Conservation (phyloP, 2,329 filamentous ascomycete species). For the Fusarium compactum region DNA sequence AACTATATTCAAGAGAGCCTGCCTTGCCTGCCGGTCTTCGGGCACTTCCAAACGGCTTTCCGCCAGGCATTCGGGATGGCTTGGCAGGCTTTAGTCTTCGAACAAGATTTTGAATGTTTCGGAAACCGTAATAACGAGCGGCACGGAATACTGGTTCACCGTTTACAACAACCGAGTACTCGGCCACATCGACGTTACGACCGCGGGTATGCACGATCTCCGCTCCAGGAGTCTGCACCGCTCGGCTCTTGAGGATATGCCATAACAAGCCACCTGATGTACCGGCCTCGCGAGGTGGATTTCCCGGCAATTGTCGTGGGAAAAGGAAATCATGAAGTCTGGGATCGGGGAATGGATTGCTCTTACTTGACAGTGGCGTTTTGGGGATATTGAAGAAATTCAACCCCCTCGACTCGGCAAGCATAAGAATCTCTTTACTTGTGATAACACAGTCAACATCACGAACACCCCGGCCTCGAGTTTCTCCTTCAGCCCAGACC, state of each 20-base stretch:
- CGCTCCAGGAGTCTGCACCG: constrained; percentile 77
- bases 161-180: constrained; percentile 76
- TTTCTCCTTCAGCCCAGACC: constrained; percentile 71
- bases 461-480: constrained; percentile 70
- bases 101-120: constrained; percentile 98
- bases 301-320: constrained; percentile 59
- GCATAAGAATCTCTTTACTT: constrained; percentile 90
- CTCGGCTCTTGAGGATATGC: constrained; percentile 82
- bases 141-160: constrained; percentile 77
- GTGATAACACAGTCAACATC: constrained; percentile 99
- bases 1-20: constrained; percentile 77
- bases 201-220: constrained; percentile 78
- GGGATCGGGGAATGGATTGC: constrained; percentile 77
- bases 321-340: constrained; percentile 81
- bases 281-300: constrained; percentile 70
- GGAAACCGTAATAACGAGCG: constrained; percentile 95
- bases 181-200: constrained; percentile 90
- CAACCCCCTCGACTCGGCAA: constrained; percentile 83
- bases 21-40: constrained; percentile 65
- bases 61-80: constrained; percentile 83
- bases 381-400: constrained; percentile 80
- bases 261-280: constrained; percentile 91
- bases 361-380: constrained; percentile 59
- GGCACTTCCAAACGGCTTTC: constrained; percentile 68
- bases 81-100: constrained; percentile 87